phyloP scores from a whole-genome alignment of 1,284 basidiomycete species.

The Takashimella tepidaria region DNA sequence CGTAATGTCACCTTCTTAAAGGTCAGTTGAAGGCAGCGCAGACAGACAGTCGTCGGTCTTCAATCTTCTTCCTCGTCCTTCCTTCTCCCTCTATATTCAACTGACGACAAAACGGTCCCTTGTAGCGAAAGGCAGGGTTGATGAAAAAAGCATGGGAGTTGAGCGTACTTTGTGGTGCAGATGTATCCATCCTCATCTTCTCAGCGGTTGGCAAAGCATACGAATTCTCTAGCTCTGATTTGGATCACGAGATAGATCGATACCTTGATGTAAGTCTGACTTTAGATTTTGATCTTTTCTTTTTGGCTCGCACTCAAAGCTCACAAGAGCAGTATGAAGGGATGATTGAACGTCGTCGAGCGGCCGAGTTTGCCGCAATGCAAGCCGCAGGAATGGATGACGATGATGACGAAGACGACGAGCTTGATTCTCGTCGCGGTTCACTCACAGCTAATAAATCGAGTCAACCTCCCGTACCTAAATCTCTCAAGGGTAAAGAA shows the following conservation, averaged over 20 bases:
- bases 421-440: background rate
- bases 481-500: constrained; percentile 43
- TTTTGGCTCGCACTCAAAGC: background rate
- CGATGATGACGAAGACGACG: constrained; percentile 42
- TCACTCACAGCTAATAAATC: background rate
- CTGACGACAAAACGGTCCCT: background rate
- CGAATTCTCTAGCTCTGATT: constrained; percentile 43
- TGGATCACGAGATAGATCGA: constrained; percentile 43
- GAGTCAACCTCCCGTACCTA: constrained; percentile 14
- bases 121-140: constrained; percentile 46
- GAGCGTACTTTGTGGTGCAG: constrained; percentile 45
- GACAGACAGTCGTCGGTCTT: background rate
- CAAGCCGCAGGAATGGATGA: constrained; percentile 39
- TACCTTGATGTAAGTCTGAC: constrained; percentile 44
- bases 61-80: background rate
- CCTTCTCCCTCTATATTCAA: background rate
- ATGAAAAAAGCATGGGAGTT: constrained; percentile 50
- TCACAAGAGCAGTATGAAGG: constrained; percentile 39
- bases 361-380: constrained; percentile 45
- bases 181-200: constrained; percentile 48
- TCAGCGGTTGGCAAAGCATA: constrained; percentile 42
- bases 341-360: constrained; percentile 45
- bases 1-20: constrained; percentile 47
- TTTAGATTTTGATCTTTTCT: background rate
- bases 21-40: constrained; percentile 13